Conservation (phyloP, 495 filamentous ascomycete genomes). For the Penicillium coprophilum region DNA sequence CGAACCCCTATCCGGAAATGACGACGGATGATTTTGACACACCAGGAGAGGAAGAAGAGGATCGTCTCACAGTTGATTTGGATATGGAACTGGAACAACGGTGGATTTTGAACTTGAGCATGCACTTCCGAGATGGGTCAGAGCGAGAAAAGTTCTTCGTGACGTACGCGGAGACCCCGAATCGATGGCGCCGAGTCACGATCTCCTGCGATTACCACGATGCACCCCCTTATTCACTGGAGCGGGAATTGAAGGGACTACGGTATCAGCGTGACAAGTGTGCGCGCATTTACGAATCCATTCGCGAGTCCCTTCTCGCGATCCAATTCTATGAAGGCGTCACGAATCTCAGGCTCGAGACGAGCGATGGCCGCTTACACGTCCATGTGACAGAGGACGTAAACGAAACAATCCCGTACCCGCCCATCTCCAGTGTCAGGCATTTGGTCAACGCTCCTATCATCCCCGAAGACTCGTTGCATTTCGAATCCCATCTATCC, state of each 20-base stretch:
- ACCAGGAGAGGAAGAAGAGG: constrained; percentile 34
- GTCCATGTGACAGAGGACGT: constrained; percentile 98
- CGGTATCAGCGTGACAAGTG: constrained; percentile 92
- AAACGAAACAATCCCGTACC: constrained; percentile 92
- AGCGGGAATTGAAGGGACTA: constrained; percentile 73
- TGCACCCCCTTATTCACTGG: constrained; percentile 76
- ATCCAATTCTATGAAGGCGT: constrained; percentile 96
- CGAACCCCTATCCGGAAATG: constrained; percentile 31
- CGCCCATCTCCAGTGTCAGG: constrained; percentile 67
- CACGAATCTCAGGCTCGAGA: constrained; percentile 94
- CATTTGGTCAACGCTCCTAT: constrained; percentile 65
- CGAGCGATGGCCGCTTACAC: constrained; percentile 83
- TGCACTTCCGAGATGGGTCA: constrained; percentile 96
- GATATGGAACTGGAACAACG: constrained; percentile 74
- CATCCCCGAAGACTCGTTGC: constrained; percentile 70
- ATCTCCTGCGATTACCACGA: constrained; percentile 92
- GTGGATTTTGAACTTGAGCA: constrained; percentile 97
- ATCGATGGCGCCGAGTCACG: constrained; percentile 82
- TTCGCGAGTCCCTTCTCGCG: constrained; percentile 83
- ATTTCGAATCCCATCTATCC: constrained; percentile 89
- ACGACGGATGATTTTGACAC: constrained; percentile 6
- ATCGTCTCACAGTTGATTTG: constrained; percentile 49
- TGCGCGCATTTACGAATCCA: constrained; percentile 92
- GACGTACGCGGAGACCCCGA: constrained; percentile 80
- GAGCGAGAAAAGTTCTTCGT: constrained; percentile 98